Evolutionary conservation across 2,329 filamentous ascomycete genomes (phyloP).

Genomic region (Geosmithia putterillii): DNA sequence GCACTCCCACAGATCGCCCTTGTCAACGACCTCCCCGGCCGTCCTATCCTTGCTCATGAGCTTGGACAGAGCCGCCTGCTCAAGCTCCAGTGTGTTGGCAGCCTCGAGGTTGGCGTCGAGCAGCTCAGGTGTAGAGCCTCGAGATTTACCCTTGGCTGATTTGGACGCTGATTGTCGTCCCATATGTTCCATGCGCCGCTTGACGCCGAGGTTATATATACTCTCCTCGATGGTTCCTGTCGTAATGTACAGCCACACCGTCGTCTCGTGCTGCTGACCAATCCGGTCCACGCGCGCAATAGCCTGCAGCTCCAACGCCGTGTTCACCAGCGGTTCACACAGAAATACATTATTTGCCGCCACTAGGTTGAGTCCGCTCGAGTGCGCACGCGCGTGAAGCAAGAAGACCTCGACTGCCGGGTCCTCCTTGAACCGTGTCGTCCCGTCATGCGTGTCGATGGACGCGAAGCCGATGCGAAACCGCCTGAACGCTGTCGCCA

Average conservation of each 20-base stretch:
- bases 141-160: slow-evolving; percentile 18
- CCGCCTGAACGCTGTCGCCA: slow-evolving; percentile 55
- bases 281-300: slow-evolving; percentile 94
- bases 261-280: slow-evolving; percentile 76
- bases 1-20: slow-evolving; percentile 78
- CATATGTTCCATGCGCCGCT: slow-evolving; percentile 68
- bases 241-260: slow-evolving; percentile 92
- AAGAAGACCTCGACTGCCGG: slow-evolving; percentile 69
- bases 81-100: slow-evolving; percentile 74
- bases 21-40: slow-evolving; percentile 68
- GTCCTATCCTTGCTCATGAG: slow-evolving; percentile 58
- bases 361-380: slow-evolving; percentile 80
- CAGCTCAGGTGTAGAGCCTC: slow-evolving; percentile 29
- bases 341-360: slow-evolving; percentile 91
- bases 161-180: slow-evolving; percentile 20
- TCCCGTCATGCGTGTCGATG: slow-evolving; percentile 57
- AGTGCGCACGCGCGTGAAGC: slow-evolving; percentile 78
- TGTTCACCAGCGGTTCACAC: slow-evolving; percentile 87
- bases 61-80: slow-evolving; percentile 57
- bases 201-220: slow-evolving; percentile 78
- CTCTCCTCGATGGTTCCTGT: slow-evolving; percentile 83
- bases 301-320: slow-evolving; percentile 85
- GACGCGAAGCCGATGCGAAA: slow-evolving; percentile 64
- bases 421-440: slow-evolving; percentile 66
- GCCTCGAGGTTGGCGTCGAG: slow-evolving; percentile 57